Evolutionary conservation across 805 yeast genomes (phyloP), one percentile per base, ranked within the genome.

Genomic region (Sugiyamaella qingdaonensis): DNA sequence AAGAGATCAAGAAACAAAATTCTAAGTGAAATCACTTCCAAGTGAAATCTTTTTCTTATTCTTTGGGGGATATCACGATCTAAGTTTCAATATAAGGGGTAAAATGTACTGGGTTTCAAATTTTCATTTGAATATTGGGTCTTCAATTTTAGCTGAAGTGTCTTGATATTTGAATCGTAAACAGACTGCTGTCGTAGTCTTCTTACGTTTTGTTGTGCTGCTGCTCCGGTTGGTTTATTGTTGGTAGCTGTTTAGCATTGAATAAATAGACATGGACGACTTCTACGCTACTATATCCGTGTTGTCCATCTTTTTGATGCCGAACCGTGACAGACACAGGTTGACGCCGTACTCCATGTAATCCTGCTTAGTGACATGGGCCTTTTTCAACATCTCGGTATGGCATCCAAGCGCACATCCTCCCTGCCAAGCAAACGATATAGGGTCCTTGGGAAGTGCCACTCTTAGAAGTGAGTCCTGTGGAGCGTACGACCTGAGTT

Each of bases 341-440:
- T 76, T 73, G 42, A 81, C 76, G 0, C 99, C 99, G 64, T 88
- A 85, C 67, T 94, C 99, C 58, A 80, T 76, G 62, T 90, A 94
- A 48, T 94, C 98, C 53, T 82, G 80, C 55, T 84, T 80, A 0
- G 95, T 78, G 5, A 94, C 82, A 51, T 82, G 75, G 14, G 84
- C 78, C 36, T 78, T 74, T 16, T 73, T 70, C 52, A 77, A 73
- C 36, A 65, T 49, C 2, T 65, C 73, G 7, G 51, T 49, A 47
- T 66, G 67, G 9, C 62, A 53, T 18, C 76, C 77, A 49, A 84
- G 73, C 4, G 60, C 55, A 11, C 72, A 64, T 49, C 85, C 88
- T 9, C 86, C 79, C 42, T 73, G 67, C 86, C 88, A 85, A 0
- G 84, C 80, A 54, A 74, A 76, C 8, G 77, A 71, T 2, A 74